phyloP scores from a whole-genome alignment of 306 rosid species.

The Medicago arabica region DNA sequence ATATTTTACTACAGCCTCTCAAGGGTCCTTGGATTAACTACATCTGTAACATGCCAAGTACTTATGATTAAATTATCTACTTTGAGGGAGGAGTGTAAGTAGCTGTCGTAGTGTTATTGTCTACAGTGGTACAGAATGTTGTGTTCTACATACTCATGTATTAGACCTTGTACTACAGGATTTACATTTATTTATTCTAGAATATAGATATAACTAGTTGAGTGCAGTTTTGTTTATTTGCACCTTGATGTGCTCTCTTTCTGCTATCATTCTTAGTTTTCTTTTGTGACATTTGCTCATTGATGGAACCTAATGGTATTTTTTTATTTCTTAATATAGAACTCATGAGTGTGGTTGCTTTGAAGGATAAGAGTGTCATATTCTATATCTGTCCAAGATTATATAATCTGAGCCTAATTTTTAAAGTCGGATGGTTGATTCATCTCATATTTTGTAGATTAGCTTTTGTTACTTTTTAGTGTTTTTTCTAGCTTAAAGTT shows the following conservation, averaged over 20 bases:
- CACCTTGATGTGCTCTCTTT: slow-evolving; percentile 11
- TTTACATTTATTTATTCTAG: slow-evolving; percentile 9
- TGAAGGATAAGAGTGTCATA: slow-evolving; percentile 28
- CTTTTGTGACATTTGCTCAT: slow-evolving; percentile 23
- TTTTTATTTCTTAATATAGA: slow-evolving; percentile 31
- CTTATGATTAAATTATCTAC: neutral
- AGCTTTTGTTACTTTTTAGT: slow-evolving; percentile 8
- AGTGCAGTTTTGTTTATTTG: slow-evolving; percentile 8
- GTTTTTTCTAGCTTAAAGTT: slow-evolving; percentile 28
- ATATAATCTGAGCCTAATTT: slow-evolving; percentile 28
- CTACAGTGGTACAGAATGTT: neutral
- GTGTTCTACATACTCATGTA: neutral
- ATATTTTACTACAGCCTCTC: neutral
- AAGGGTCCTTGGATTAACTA: neutral
- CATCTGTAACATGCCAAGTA: too few relatives aligned
- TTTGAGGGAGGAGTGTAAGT: neutral
- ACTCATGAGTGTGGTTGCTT: slow-evolving; percentile 27
- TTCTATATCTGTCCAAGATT: slow-evolving; percentile 5
- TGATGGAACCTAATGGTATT: slow-evolving; percentile 21
- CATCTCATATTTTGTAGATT: slow-evolving; percentile 15
- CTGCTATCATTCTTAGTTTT: slow-evolving; percentile 25
- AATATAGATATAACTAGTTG: slow-evolving; percentile 3
- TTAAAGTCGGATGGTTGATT: slow-evolving; percentile 22
- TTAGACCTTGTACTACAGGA: neutral
- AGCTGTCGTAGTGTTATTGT: neutral